phyloP scores from a whole-genome alignment of 192 early-diverging fungal genomes.

The Coemansia guatemalensis region DNA sequence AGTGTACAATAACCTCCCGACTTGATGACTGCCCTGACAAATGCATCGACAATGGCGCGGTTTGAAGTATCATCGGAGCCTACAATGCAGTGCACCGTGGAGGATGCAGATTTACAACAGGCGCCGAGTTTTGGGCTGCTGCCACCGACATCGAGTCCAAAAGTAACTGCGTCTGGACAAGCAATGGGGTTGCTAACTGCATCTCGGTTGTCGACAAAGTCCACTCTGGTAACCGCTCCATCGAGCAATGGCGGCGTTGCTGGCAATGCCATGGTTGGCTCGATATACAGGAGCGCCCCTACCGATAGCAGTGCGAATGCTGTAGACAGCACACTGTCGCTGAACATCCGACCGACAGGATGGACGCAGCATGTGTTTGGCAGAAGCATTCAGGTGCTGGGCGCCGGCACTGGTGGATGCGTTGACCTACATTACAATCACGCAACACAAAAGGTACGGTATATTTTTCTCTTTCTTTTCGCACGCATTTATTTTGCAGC shows the following conservation, averaged over 20 bases:
- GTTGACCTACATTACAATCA: conserved; percentile 39
- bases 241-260: background rate
- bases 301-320: conserved; percentile 17
- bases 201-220: conserved; percentile 9
- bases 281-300: background rate
- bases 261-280: background rate
- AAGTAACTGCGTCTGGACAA: background rate
- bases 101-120: background rate
- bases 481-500: background rate
- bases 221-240: conserved; percentile 18
- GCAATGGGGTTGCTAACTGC: background rate
- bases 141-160: background rate
- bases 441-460: conserved; percentile 16
- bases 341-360: conserved; percentile 38
- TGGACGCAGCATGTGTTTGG: conserved; percentile 39
- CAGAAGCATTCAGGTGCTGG: conserved; percentile 28
- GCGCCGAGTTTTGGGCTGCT: background rate
- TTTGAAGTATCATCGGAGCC: background rate
- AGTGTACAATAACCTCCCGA: background rate
- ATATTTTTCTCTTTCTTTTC: background rate
- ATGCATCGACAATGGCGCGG: background rate
- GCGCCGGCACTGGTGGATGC: conserved; percentile 49
- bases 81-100: background rate
- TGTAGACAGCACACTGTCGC: conserved; percentile 40
- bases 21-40: background rate